phyloP scores from a whole-genome alignment of 345 rosid species.

The Arabidopsis suecica region DNA sequence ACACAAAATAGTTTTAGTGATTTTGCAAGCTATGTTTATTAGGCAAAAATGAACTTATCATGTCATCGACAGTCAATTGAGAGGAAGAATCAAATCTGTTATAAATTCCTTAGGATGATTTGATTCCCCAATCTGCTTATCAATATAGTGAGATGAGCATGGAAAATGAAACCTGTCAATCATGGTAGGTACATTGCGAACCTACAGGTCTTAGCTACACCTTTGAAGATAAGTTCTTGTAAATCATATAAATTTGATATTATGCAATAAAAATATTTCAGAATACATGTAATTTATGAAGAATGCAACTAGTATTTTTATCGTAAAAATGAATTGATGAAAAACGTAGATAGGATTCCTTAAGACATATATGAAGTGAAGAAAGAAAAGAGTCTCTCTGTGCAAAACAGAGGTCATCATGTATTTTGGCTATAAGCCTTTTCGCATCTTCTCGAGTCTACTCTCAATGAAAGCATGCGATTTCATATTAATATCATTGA shows the following conservation, averaged over 20 bases:
- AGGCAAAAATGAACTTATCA: neutral
- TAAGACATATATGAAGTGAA: neutral
- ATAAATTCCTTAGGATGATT: neutral
- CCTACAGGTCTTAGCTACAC: neutral
- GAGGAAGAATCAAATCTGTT: neutral
- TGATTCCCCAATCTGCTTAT: neutral
- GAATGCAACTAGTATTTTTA: neutral
- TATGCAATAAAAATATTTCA: neutral
- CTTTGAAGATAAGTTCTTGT: neutral
- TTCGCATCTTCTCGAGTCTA: conserved; percentile 43
- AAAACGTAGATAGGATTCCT: neutral
- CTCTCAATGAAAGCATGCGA: conserved; percentile 40
- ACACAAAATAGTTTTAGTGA: neutral
- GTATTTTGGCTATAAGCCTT: conserved; percentile 12
- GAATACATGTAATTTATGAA: neutral
- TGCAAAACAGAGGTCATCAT: neutral
- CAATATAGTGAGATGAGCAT: neutral
- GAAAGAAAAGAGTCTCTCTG: neutral
- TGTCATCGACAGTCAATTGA: neutral
- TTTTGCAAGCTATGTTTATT: neutral
- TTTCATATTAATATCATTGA: conserved; percentile 33
- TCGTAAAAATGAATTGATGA: neutral
- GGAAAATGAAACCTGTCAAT: neutral
- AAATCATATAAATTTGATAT: neutral
- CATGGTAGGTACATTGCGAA: neutral